phyloP scores from a whole-genome alignment of 2,329 filamentous ascomycete genomes.

The Colletotrichum magnum region DNA sequence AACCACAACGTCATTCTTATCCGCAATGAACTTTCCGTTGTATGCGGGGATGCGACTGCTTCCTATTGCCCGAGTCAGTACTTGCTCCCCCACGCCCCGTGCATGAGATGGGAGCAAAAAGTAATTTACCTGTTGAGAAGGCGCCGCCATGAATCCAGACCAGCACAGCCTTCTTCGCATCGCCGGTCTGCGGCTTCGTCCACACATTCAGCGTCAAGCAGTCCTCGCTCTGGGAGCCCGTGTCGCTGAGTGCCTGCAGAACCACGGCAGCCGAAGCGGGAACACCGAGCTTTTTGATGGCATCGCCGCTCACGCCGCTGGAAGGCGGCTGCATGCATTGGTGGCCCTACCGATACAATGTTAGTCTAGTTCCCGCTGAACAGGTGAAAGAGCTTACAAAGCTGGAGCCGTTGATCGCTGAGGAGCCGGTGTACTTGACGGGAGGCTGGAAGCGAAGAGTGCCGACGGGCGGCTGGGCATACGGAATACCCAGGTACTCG shows the following conservation, averaged over 20 bases:
- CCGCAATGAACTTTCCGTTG: constrained; percentile 59
- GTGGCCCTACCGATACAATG: constrained; percentile 14
- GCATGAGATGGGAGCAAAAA: constrained; percentile 10
- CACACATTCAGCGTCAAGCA: constrained; percentile 56
- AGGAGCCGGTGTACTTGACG: constrained; percentile 12
- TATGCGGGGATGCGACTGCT: constrained; percentile 32
- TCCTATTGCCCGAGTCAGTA: constrained; percentile 30
- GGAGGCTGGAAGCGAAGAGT: constrained; percentile 61
- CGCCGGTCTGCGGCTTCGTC: constrained; percentile 51
- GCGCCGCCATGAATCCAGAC: constrained; percentile 61
- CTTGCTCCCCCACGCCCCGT: background rate
- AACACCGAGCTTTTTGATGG: constrained; percentile 27
- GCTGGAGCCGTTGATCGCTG: constrained; percentile 22
- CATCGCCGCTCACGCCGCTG: constrained; percentile 1
- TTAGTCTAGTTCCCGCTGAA: background rate
- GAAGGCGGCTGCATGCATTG: constrained; percentile 34
- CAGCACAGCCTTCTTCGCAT: constrained; percentile 56
- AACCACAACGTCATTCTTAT: constrained; percentile 59
- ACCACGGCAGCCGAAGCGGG: constrained; percentile 31
- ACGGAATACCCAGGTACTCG: constrained; percentile 64
- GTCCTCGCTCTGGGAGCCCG: constrained; percentile 49
- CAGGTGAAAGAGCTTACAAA: constrained; percentile 25
- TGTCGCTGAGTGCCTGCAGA: constrained; percentile 23
- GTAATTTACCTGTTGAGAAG: constrained; percentile 49
- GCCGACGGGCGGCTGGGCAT: constrained; percentile 65